A percentile compares a stretch with the other conserved stretches of the same genome.
Conservation (phyloP, 2,329 filamentous ascomycete genomes). For the Microdochium trichocladiopsis region DNA sequence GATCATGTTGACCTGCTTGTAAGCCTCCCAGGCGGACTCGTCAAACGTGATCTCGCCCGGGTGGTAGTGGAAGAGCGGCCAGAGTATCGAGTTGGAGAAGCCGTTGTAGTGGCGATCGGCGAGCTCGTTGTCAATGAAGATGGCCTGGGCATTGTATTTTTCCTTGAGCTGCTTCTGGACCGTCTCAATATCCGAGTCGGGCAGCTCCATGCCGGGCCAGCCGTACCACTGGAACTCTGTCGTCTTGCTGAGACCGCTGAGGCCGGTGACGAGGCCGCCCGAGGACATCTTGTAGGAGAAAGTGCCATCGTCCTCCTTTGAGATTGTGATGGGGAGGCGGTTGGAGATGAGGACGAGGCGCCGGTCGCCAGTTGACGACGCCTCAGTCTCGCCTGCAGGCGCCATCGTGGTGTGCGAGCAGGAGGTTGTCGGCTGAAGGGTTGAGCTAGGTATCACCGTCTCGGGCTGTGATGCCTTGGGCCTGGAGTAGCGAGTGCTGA, state of each 20-base stretch:
- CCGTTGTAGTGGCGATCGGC: conserved; percentile 97
- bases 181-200: conserved; percentile 68
- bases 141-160: conserved; percentile 82
- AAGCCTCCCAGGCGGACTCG: conserved; percentile 88
- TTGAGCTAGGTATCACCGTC: neutral
- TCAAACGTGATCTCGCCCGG: conserved; percentile 98
- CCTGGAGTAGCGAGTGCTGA: too few species aligned
- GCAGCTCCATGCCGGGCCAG: conserved; percentile 91
- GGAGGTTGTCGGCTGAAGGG: neutral
- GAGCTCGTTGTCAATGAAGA: conserved; percentile 89
- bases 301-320: conserved; percentile 82
- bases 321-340: conserved; percentile 92
- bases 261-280: conserved; percentile 85
- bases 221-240: conserved; percentile 98
- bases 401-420: neutral
- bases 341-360: conserved; percentile 85
- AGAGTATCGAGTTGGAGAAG: conserved; percentile 96
- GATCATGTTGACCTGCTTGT: conserved; percentile 84
- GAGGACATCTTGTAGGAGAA: conserved; percentile 97
- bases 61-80: conserved; percentile 98
- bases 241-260: conserved; percentile 85
- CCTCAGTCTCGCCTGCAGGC: conserved; percentile 7
- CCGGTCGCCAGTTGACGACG: conserved; percentile 15
- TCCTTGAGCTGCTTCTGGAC: conserved; percentile 76
- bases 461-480: neutral